These are phyloP conservation scores for Candida boidinii DNA, from an alignment of 805 yeast genomes.

Conservation along the genomic window DNA sequence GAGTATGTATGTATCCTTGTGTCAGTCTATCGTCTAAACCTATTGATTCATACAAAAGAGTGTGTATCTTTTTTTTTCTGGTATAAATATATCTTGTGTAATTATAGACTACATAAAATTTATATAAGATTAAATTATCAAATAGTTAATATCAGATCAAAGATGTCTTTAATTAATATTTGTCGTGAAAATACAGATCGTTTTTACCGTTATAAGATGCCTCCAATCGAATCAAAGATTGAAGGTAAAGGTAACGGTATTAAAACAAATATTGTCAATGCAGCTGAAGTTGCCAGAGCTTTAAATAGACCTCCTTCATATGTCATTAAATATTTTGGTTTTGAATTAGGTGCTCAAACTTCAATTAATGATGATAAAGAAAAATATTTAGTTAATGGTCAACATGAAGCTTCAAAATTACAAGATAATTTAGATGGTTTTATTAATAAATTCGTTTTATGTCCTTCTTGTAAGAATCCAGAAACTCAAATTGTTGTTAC, in stretches of 20 bases:
- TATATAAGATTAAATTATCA: too few species aligned
- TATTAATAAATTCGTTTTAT: conserved; percentile 84
- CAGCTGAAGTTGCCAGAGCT: conserved; percentile 90
- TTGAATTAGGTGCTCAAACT: conserved; percentile 96
- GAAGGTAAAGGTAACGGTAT: conserved; percentile 99
- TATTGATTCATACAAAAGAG: too few species aligned
- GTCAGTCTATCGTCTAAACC: too few species aligned
- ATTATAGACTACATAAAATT: too few species aligned
- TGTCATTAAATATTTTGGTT: conserved; percentile 89
- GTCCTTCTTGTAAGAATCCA: conserved; percentile 94
- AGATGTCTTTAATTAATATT: conserved; percentile 83
- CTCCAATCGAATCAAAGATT: conserved; percentile 91
- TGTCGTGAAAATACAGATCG: conserved; percentile 97
- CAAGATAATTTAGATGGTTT: conserved; percentile 95
- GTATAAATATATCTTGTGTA: too few species aligned
- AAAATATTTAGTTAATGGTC: conserved; percentile 90
- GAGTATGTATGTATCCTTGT: too few species aligned
- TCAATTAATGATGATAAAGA: conserved; percentile 71
- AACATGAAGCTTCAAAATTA: conserved; percentile 79
- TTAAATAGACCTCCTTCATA: conserved; percentile 89
- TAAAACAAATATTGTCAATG: conserved; percentile 87
- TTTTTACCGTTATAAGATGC: conserved; percentile 99
- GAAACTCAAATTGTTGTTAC: conserved; percentile 87
- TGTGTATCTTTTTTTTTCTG: too few species aligned
- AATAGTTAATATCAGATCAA: neutral